Base-by-base conservation (phyloP, 208 protist genomes). In the Wallacemonas sp. region DNA sequence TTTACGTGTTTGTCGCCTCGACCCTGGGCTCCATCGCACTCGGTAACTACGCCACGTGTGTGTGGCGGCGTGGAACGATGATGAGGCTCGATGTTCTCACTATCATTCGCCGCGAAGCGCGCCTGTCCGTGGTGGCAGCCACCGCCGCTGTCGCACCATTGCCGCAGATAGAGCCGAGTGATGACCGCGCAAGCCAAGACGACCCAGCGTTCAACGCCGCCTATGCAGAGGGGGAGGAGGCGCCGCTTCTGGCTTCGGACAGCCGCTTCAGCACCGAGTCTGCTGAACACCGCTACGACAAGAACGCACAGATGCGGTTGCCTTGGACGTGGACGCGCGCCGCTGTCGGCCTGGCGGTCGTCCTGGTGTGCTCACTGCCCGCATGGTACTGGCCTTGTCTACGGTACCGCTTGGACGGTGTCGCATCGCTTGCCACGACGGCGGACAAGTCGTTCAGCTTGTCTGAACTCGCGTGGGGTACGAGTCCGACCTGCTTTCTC, bases 1-100 rank as follows among this genome's bases (percentile, higher is more conserved):
- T 93, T 19, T 92, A 78, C 64, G 15, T 85, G 6, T 95, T 93
- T 45, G 15, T 91, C 33, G 37, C 42, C 29, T 78, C 82, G 26
- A 91, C 86, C 3, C 3, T 87, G 3, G 42, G 30, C 21, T 88
- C 82, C 38, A 78, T 93, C 26, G 60, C 64, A 1, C 12, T 89
- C 17, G 88, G 88, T 32, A 91, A 90, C 70, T 91, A 86, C 54
- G 76, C 81, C 3, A 85, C 74, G 19, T 68, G 22, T 22, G 17
- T 80, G 1, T 93, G 80, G 77, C 72, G 82, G 1, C 71, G 68
- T 44, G 72, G 70, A 44, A 89, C 81, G 22, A 70, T 9, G 68
- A 21, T 58, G 62, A 32, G 55, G 37, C 38, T 42, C 26, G 36
- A 52, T 15, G 32, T 22, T 9, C 26, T 57, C 15, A 19, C 12